Evolutionary conservation across 352 stramenopile species (phyloP), one percentile per base, ranked within the genome.

Genomic region (Elongisporangium undulatum): DNA sequence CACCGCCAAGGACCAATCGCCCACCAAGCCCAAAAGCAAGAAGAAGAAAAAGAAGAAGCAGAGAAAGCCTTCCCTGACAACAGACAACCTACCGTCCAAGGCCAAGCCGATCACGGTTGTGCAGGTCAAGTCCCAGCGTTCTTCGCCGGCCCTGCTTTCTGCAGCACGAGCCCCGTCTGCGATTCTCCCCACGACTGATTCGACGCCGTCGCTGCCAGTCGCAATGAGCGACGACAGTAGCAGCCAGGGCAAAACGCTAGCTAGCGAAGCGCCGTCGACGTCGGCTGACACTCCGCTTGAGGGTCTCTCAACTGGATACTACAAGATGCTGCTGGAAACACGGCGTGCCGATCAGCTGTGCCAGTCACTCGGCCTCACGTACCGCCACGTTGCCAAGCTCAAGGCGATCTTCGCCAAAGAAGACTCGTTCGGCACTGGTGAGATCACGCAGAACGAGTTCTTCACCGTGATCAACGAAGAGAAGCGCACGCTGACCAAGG

Each of bases 371-470:
- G 68, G 55, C 5, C 74, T 90, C 26, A 56, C 63, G 38, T 79
- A 77, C 19, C 62, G 61, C 23, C 63, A 90, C 19, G 58, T 90
- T 17, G 58, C 63, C 2, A 53, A 62, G 49, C 62, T 90, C 21
- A 54, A 57, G 2, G 59, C 59, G 10, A 53, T 81, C 6, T 90
- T 88, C 55, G 54, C 59, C 22, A 58, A 38, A 19, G 75, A 90
- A 61, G 77, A 90, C 29, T 58, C 75, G 34, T 69, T 77, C 49
- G 64, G 67, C 12, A 80, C 66, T 10, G 70, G 67, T 6, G 67
- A 79, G 58, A 86, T 90, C 59, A 90, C 78, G 1, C 72, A 66
- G 3, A 69, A 77, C 17, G 81, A 89, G 58, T 90, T 90, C 59
- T 83, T 86, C 56, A 57, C 64, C 0, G 62, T 82, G 49, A 69